Conservation (phyloP, 2,329 filamentous ascomycete species). For the Alternaria viburni region DNA sequence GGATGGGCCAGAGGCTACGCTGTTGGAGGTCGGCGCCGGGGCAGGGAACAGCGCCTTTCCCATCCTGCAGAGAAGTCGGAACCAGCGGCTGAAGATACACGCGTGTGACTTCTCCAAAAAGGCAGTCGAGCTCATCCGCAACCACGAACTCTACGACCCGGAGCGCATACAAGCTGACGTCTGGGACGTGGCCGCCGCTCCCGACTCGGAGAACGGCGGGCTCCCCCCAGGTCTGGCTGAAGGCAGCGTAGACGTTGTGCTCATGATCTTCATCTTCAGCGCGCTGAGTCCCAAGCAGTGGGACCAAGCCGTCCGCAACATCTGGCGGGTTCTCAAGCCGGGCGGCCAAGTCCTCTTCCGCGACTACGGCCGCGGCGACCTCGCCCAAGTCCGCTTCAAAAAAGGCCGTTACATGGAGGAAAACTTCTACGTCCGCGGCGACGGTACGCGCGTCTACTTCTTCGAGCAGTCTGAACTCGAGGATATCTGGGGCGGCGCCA, state of each 20-base stretch:
- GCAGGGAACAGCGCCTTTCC: slow-evolving; percentile 97
- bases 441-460: slow-evolving; percentile 96
- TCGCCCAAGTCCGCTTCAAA: slow-evolving; percentile 96
- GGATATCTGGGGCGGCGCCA: slow-evolving; percentile 72
- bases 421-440: slow-evolving; percentile 95
- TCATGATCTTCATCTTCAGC: slow-evolving; percentile 98
- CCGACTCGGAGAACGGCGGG: slow-evolving; percentile 55
- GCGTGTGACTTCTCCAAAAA: slow-evolving; percentile 97
- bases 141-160: slow-evolving; percentile 75
- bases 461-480: slow-evolving; percentile 87
- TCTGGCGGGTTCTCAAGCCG: slow-evolving; percentile 82
- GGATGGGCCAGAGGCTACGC: slow-evolving; percentile 70
- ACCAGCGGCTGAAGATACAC: slow-evolving; percentile 80
- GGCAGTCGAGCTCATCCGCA: slow-evolving; percentile 90
- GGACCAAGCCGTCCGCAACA: slow-evolving; percentile 79
- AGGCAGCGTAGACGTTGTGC: slow-evolving; percentile 84
- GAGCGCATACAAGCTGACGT: slow-evolving; percentile 84
- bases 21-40: slow-evolving; percentile 92
- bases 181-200: slow-evolving; percentile 76
- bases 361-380: slow-evolving; percentile 93
- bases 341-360: slow-evolving; percentile 94
- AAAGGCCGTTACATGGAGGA: slow-evolving; percentile 93
- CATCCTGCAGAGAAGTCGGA: slow-evolving; percentile 82
- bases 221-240: slow-evolving; percentile 79
- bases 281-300: slow-evolving; percentile 86